Percentiles rank a stretch among this genome's conserved stretches.
Conservation (phyloP, 805 yeast species). For the Pichia insulana region DNA sequence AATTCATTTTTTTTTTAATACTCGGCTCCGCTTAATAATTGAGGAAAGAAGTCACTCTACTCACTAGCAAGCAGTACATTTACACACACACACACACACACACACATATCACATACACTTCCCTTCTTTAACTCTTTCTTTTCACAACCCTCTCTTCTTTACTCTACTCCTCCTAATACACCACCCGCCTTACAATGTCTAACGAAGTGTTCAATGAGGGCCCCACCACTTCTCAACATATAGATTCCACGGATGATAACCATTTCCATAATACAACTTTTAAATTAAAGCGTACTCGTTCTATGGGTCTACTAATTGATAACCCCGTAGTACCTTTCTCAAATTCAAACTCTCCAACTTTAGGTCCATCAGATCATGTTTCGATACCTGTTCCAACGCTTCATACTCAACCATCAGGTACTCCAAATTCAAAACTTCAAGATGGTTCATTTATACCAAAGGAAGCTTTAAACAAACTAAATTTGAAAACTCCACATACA, state of each 20-base stretch:
- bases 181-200: constrained; percentile 18
- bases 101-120: too few species aligned
- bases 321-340: constrained; percentile 1
- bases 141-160: too few species aligned
- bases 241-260: constrained; percentile 62
- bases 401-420: background rate
- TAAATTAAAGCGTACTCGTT: constrained; percentile 70
- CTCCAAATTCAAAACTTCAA: constrained; percentile 4
- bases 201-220: constrained; percentile 43
- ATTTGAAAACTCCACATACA: background rate
- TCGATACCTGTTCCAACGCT: background rate
- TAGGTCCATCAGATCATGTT: constrained; percentile 1
- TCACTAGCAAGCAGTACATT: too few species aligned
- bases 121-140: too few species aligned
- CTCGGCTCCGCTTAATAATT: too few species aligned
- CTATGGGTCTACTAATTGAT: constrained; percentile 49
- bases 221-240: constrained; percentile 55
- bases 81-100: too few species aligned
- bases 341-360: background rate
- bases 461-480: constrained; percentile 6
- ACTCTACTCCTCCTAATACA: too few species aligned
- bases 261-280: constrained; percentile 66
- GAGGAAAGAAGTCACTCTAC: too few species aligned
- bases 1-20: too few species aligned
- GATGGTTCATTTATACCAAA: constrained; percentile 8